Conservation (phyloP, 106 monocot species). For the Dioscorea zingiberensis region DNA sequence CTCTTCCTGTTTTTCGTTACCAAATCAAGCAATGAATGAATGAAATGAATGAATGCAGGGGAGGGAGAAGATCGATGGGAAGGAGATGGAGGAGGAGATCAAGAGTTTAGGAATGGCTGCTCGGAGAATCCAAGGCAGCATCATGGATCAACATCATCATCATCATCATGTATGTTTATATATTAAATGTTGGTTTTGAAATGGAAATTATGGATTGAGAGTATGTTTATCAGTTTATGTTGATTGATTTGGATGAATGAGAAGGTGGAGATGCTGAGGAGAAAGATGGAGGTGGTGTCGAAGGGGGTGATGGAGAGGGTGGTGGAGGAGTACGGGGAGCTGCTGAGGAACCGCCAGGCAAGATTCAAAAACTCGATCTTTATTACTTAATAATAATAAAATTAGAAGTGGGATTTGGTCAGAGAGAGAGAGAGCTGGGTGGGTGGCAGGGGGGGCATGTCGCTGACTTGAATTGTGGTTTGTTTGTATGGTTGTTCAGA, state of each 20-base stretch:
- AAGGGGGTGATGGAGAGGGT: constrained; percentile 61
- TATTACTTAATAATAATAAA: background rate
- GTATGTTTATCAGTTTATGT: no score
- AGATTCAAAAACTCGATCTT: constrained; percentile 8
- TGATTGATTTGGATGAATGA: background rate
- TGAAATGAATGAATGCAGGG: no score
- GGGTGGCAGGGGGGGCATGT: background rate
- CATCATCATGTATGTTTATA: background rate
- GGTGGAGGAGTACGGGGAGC: constrained; percentile 27
- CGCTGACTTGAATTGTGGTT: background rate
- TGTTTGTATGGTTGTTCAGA: no score
- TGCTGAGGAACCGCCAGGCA: constrained; percentile 13
- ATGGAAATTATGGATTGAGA: no score
- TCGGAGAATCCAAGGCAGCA: background rate
- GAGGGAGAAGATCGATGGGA: constrained; percentile 60
- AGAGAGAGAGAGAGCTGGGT: background rate
- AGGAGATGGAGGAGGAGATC: constrained; percentile 41
- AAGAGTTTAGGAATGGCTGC: constrained; percentile 17
- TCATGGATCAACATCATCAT: background rate
- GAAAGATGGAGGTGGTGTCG: constrained; percentile 72
- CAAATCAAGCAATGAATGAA: no score
- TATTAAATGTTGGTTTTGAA: no score
- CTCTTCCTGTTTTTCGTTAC: no score
- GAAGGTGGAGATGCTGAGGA: constrained; percentile 69
- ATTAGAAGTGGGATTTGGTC: background rate